Base-by-base conservation (phyloP, 192 early-diverging fungal species). In the Gigaspora rosea region DNA sequence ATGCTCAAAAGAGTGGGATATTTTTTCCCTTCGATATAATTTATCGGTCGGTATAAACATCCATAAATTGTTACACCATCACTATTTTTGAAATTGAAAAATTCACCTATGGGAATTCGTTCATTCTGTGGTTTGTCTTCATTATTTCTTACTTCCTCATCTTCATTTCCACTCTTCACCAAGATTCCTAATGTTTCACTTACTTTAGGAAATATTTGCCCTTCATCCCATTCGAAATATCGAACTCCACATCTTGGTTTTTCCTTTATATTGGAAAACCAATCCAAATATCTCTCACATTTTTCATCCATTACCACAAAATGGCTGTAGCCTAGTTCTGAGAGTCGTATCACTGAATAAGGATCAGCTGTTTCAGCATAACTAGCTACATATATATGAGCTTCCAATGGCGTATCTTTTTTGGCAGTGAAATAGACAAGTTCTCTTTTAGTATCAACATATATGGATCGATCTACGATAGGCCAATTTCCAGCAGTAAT, bases 1-100 rank as follows among this genome's bases (percentile, higher is more conserved):
- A 92, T 86, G 33, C 86, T 82, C 41, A 92, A 80, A 13, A 94
- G 54, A 0, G 87, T 90, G 15, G 91, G 91, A 71, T 91, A 89
- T 61, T 81, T 85, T 41, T 83, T 77, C 3, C 85, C 86, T 8
- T 80, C 68, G 11, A 78, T 35, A 58, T 89, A 88, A 57, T 83
- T 79, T 0, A 76, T 48, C 0, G 90, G 90, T 18, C 83, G 79
- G 77, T 90, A 91, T 9, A 91, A 48, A 71, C 87, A 88, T 41
- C 90, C 90, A 75, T 90, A 82, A 5, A 90, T 77, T 54, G 32
- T 59, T 9, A 85, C 69, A n/a, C 86, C 84, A 54, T 90, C 87
- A 1, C 78, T 82, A 66, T 83, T 87, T 35, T 71, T 76, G 70
- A 90, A 90, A 8, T 81, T 81, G 59, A 90, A 90, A 66, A 88